Evolutionary conservation across 2,329 filamentous ascomycete species (phyloP), one percentile per base, ranked within the genome.

Genomic region (Diaporthe sp.): DNA sequence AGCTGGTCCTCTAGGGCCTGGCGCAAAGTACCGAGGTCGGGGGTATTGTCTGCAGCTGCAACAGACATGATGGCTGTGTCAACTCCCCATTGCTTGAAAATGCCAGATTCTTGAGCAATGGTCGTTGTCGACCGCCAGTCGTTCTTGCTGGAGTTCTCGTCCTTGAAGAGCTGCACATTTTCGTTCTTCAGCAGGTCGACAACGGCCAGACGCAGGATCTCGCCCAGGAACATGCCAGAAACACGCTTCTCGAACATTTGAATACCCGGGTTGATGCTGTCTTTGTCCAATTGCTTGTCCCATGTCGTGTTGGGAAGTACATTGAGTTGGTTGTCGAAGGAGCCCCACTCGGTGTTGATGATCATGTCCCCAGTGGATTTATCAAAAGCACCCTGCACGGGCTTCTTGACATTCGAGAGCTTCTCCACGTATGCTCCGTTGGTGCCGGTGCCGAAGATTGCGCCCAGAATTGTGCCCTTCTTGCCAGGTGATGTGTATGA

Each of bases 181-280:
- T 92, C 88, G 79, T 94, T 90, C 79, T 93, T 90, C 81, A 96
- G 87, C 83, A 98, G 90, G 75, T 92, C 88, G 70, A 97, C 84
- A 31, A 98, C 86, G 22, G 93, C 92, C 60, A 95, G 89, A 73
- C 97, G 94, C 73, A 98, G 89, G 78, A 98, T 96, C 84, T 99
- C 97, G 73, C 97, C 97, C 67, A 99, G 85, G 87, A 98, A 99
- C 96, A 99, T 98, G 83, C 97, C 97, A 0, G 95, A 98, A 22
- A 99, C 94, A 65, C 96, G 94, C 90, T 99, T 99, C 87, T 99
- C 97, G 82, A 98, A 99, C 94, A 98, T 98, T 83, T 99, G 97
- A 77, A 98, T 92, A 37, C 97, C 97, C 0, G 96, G 96, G 84
- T 99, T 98, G 80, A 95, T 92, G 78, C 93, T 97, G 76, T 93